Evolutionary conservation across 2,329 filamentous ascomycete species (phyloP), one percentile per base, ranked within the genome.

Genomic region (Metarhizium humberi): DNA sequence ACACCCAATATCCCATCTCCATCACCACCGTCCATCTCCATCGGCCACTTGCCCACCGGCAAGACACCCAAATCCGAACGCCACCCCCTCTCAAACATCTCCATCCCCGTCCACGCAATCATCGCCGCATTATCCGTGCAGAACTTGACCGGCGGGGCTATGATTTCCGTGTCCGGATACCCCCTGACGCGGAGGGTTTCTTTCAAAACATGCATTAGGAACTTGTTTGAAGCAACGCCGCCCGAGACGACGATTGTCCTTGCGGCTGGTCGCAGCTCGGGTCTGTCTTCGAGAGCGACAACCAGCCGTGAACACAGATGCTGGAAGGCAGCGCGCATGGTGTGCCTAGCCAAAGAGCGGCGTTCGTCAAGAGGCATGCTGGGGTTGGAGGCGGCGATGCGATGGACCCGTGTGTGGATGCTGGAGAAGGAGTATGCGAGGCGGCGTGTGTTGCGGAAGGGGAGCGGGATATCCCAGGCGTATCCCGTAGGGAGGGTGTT

Each of bases 61-160:
- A 78, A 67, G 55, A 85, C 78, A 29, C 74, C 76, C 55, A 92
- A 64, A 20, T 80, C 78, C 8, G 83, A 86, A 56, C 75, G 71
- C 77, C 82, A 92, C 0, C 92, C 92, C 1, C 81, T 82, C 69
- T 88, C 80, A 65, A 81, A 96, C 92, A 99, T 96, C 72, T 97
- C 92, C 61, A 92, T 79, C 0, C 87, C 94, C 1, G 92, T 78
- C 92, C 94, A 97, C 1, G 87, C 92, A 67, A 97, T 92, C 94
- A 99, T 99, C 50, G 91, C 90, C 13, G 94, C 94, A 70, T 99
- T 97, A 66, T 99, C 94, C 0, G 90, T 96, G 67, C 94, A 97
- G 53, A 92, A 77, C 46, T 78, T 75, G 10, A 81, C 71, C 3
- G 91, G 91, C n/a, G 94, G 92, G 55, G 87, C 88, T 34, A 86